Evolutionary conservation across 345 rosid species (phyloP), one percentile per base, ranked within the genome.

Genomic region (Eutrema japonicum): DNA sequence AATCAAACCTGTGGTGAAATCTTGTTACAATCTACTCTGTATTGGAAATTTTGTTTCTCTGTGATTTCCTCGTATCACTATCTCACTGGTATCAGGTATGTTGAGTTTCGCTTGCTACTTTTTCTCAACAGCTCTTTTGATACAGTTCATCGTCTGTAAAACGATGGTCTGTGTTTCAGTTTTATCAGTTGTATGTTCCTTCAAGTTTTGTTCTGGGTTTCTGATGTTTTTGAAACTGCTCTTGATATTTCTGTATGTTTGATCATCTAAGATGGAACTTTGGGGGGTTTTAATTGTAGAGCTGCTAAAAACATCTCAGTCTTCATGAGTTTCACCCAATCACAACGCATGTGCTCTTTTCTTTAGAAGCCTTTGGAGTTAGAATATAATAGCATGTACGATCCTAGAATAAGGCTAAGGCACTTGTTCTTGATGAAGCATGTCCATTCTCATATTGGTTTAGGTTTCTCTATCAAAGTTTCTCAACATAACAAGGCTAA

Each of bases 41-140:
- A 2, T 42, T 73, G 48, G 48, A 30, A 57, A 38, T 6, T 6
- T 54, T 1, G 10, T 66, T 14, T 26, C 57, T 55, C 32, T 38
- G 13, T 61, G 9, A 13, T 4, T 53, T 53, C 63, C 45, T 76
- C 70, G 49, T 62, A 53, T 43, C 47, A 63, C 57, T 16, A 14
- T 37, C 58, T 68, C 37, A 29, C 46, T 55, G 67, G 26, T 64
- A 22, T 48, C 80, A 55, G 76, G 76, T 64, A 70, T 49, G 76
- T 77, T 69, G 42, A 63, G 48, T 56, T 55, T 66, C 12, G 8
- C 7, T 64, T 48, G 46, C 16, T 18, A 32, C 47, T 36, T 27
- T 52, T 42, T 36, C 7, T 60, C 4, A 43, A 35, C 45, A 69
- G 30, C 55, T 41, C 45, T 36, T 51, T 8, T 60, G 64, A 61